These are phyloP conservation scores for Fusarium chuoi DNA, from an alignment of 2,329 filamentous ascomycete genomes.

Conservation along the genomic window DNA sequence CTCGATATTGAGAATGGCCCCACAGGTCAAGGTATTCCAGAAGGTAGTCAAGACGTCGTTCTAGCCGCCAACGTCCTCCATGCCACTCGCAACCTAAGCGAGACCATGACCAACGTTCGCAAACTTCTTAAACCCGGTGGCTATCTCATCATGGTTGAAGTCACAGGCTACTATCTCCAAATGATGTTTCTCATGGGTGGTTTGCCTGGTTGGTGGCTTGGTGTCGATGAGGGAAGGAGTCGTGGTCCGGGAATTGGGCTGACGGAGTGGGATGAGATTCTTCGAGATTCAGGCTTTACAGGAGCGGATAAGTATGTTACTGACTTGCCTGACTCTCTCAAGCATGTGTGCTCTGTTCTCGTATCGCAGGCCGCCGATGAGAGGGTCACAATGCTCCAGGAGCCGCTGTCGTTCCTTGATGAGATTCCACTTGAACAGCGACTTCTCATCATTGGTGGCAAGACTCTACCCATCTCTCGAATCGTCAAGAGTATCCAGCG, in stretches of 20 bases:
- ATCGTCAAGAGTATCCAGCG: not conserved
- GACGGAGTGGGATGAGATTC: slow-evolving; percentile 3
- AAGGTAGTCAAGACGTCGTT: not conserved
- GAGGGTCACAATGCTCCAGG: not conserved
- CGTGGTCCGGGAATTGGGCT: not conserved
- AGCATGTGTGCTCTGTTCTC: not conserved
- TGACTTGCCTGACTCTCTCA: not conserved
- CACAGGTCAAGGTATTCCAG: not conserved
- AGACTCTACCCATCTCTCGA: not conserved
- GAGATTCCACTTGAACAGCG: not conserved
- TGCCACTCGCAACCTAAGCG: not conserved
- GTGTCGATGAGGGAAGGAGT: slow-evolving; percentile 1
- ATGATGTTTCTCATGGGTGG: slow-evolving; percentile 4
- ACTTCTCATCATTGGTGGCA: not conserved
- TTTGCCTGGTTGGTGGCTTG: slow-evolving; percentile 14
- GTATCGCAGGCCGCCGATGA: not conserved
- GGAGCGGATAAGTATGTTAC: not conserved
- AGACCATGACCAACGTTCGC: not conserved
- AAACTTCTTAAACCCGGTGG: not conserved
- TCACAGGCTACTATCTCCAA: not conserved
- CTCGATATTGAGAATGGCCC: not conserved
- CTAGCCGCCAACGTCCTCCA: not conserved
- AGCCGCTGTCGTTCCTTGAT: not conserved
- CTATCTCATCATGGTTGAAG: not conserved
- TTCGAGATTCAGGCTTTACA: not conserved